Conservation (phyloP, 1,284 basidiomycete genomes). For the Vanrija humicola region DNA sequence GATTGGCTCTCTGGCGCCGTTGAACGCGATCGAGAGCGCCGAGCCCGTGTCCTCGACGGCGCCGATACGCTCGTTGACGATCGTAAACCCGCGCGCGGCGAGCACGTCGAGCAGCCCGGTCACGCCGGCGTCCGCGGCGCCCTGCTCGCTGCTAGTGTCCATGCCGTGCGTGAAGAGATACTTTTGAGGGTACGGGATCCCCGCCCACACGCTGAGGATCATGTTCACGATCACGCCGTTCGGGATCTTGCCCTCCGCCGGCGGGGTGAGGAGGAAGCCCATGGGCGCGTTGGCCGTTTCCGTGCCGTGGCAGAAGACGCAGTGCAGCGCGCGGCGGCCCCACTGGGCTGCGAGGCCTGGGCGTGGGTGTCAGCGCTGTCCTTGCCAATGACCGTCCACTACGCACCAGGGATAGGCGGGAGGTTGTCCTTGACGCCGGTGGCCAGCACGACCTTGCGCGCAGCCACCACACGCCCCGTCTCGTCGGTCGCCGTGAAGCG, state of each 20-base stretch:
- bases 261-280: constrained; percentile 23
- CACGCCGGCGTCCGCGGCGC: constrained; percentile 17
- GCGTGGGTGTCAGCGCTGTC: not conserved
- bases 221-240: constrained; percentile 18
- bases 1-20: too few species aligned
- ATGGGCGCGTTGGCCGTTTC: constrained; percentile 27
- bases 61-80: constrained; percentile 16
- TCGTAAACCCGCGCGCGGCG: constrained; percentile 17
- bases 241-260: constrained; percentile 2
- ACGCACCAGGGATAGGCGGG: constrained; percentile 29
- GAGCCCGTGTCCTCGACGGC: constrained; percentile 5
- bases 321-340: constrained; percentile 31
- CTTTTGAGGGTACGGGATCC: constrained; percentile 12
- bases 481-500: constrained; percentile 23
- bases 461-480: constrained; percentile 10
- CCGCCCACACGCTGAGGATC: constrained; percentile 26
- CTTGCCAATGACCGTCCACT: too few species aligned
- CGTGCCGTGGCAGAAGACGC: constrained; percentile 37
- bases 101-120: constrained; percentile 10
- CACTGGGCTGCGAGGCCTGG: constrained; percentile 28
- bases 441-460: constrained; percentile 31
- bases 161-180: constrained; percentile 29
- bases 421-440: constrained; percentile 30
- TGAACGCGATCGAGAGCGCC: too few species aligned
- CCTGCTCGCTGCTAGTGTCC: constrained; percentile 18